A percentile compares a stretch with the other conserved stretches of the same genome.
Evolutionary conservation across 257 asterid species (phyloP).

Genomic region (Solanum bulbocastanum): DNA sequence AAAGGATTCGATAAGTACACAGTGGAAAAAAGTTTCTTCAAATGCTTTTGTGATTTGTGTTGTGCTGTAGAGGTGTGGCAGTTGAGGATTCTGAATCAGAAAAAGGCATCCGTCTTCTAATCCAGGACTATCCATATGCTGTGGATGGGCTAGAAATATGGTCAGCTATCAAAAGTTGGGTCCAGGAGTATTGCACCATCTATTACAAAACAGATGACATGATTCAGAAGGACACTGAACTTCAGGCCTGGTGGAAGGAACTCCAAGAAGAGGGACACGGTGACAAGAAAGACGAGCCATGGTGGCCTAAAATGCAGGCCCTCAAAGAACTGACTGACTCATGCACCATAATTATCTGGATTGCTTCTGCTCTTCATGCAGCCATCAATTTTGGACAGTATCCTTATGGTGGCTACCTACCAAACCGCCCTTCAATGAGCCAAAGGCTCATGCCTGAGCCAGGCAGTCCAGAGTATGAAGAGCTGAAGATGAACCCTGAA

Average conservation of each 20-base stretch:
- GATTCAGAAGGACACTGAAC: conserved; percentile 45
- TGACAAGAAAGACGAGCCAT: conserved; percentile 54
- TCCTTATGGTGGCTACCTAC: conserved; percentile 68
- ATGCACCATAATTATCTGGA: conserved; percentile 73
- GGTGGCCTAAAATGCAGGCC: conserved; percentile 85
- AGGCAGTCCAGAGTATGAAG: conserved; percentile 50
- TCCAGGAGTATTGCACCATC: conserved; percentile 46
- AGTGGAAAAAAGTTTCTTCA: not conserved
- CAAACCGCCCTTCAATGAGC: conserved; percentile 61
- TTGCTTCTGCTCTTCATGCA: conserved; percentile 85
- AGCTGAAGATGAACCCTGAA: conserved; percentile 47
- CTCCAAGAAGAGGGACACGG: conserved; percentile 59
- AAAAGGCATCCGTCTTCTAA: conserved; percentile 53
- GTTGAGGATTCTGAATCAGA: conserved; percentile 42
- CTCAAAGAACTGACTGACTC: conserved; percentile 43
- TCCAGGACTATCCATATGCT: conserved; percentile 72
- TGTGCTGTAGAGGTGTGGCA: conserved; percentile 46
- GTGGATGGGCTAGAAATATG: conserved; percentile 85
- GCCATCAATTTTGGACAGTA: conserved; percentile 68
- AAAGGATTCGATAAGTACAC: not conserved
- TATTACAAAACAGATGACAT: conserved; percentile 50
- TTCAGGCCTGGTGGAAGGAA: conserved; percentile 86
- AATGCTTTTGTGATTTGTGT: not conserved
- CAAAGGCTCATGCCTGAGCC: conserved; percentile 61
- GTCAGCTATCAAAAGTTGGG: conserved; percentile 78